These are phyloP conservation scores for Volvox reticuliferus DNA, from an alignment of 139 green algal species.

Conservation along the genomic window DNA sequence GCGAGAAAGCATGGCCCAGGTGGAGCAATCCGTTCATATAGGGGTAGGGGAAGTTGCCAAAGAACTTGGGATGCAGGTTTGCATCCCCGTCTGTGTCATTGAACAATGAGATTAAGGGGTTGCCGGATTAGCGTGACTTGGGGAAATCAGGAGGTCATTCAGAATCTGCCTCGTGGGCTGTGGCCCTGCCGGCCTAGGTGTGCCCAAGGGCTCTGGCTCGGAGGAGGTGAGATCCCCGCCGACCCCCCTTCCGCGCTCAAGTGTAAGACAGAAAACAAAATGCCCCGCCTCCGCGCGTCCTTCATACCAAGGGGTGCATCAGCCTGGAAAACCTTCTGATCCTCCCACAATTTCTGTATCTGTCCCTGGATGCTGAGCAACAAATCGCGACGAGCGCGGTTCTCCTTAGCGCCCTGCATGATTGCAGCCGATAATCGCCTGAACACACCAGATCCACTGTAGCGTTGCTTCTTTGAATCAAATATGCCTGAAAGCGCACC, in stretches of 20 bases:
- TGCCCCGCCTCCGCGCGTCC: too few relatives aligned
- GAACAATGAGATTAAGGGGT: too few relatives aligned
- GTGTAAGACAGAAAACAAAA: too few relatives aligned
- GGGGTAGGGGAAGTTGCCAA: constrained; percentile 98
- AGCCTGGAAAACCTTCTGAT: constrained; percentile 88
- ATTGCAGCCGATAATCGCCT: background rate
- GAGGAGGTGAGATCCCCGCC: too few relatives aligned
- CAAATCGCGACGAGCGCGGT: constrained; percentile 79
- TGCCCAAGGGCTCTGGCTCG: too few relatives aligned
- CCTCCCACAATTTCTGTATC: constrained; percentile 87
- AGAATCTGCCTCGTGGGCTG: too few relatives aligned
- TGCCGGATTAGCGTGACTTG: too few relatives aligned
- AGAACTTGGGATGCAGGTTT: constrained; percentile 89
- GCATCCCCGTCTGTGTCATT: constrained; percentile 21
- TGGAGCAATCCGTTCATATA: constrained; percentile 99
- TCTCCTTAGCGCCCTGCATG: constrained; percentile 42
- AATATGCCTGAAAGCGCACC: background rate
- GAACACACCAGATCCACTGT: background rate
- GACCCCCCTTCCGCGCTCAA: too few relatives aligned
- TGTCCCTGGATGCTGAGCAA: constrained; percentile 87
- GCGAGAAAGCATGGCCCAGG: constrained; percentile 97
- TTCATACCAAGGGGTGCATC: constrained; percentile 76
- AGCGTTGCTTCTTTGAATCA: background rate
- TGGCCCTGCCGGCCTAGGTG: too few relatives aligned
- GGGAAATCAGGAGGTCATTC: too few relatives aligned